A percentile compares a stretch with the other conserved stretches of the same genome.
These are phyloP conservation scores for Carallia brachiata DNA, from an alignment of 345 rosid genomes.

Conservation along the genomic window DNA sequence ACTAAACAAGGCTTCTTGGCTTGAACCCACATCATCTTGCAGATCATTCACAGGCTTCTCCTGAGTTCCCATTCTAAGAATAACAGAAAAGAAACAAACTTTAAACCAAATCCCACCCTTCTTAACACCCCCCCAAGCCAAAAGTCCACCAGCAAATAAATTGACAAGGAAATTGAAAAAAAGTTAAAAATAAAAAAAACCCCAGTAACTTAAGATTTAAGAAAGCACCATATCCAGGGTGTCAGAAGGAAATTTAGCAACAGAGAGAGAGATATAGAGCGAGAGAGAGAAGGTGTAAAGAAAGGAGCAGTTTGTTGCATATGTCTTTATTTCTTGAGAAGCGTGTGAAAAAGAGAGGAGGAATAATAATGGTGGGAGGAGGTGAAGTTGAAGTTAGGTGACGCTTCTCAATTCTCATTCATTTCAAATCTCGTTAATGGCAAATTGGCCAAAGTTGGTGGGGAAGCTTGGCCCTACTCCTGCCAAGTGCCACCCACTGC, in stretches of 20 bases:
- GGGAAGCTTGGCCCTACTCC: slow-evolving; percentile 4
- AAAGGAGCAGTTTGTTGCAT: neutral
- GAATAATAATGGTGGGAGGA: neutral
- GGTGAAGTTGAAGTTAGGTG: neutral
- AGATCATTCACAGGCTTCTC: slow-evolving; percentile 25
- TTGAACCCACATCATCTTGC: slow-evolving; percentile 15
- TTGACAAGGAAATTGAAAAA: too few relatives aligned
- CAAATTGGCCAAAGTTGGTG: neutral
- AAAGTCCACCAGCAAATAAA: neutral
- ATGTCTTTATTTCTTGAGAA: slow-evolving; percentile 4
- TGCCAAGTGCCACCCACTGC: neutral
- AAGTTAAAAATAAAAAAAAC: too few relatives aligned
- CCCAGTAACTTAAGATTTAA: too few relatives aligned
- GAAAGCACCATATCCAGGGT: too few relatives aligned
- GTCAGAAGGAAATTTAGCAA: neutral
- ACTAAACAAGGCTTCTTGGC: slow-evolving; percentile 14
- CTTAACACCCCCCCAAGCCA: neutral
- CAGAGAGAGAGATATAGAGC: neutral
- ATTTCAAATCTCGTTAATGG: neutral
- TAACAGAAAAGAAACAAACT: neutral
- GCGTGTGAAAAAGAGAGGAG: neutral
- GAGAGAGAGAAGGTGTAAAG: neutral
- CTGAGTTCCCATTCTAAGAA: slow-evolving; percentile 23
- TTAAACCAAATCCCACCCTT: neutral
- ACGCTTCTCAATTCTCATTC: neutral